Base-by-base conservation (phyloP, 805 yeast species). In the Starmerella potacharoeniae region DNA sequence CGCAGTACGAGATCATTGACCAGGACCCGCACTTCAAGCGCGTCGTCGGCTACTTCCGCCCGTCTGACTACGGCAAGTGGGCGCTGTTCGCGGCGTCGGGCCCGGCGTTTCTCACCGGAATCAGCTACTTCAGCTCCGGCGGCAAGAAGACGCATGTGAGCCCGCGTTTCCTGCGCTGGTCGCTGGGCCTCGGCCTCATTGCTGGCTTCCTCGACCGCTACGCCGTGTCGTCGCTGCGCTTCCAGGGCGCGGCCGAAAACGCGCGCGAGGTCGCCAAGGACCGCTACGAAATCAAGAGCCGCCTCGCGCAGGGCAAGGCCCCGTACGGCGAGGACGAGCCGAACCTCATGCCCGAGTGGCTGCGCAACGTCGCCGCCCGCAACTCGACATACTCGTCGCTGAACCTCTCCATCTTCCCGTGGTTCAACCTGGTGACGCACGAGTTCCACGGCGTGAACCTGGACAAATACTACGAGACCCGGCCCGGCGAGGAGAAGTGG, bases 381-480 rank as follows among this genome's bases (percentile, higher is more conserved):
- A 84, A 84, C 75, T 83, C 93, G 29, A 84, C 82, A 62, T 81
- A 81, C 66, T 80, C 95, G 7, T 80, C 79, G 65, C 68, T 79
- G 55, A 71, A 75, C 54, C 66, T 82, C 62, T 77, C 81, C 54
- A 66, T 84, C 58, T 68, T 86, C 64, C 95, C 95, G 29, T 82
- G 88, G 87, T 86, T 87, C 75, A 87, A 87, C 71, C 73, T 84
- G 59, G 88, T 81, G 48, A 72, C 80, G 67, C 95, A 86, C 69
- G 88, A 86, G 62, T 82, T 80, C 72, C 95, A 86, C 69, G 93
- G 91, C 30, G 81, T 85, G 56, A 84, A 82, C 65, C 73, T 83
- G 57, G 74, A 75, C 65, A 81, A 75, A 65, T 83, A 81, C 62
- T 69, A 69, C 58, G 73, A 66, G 60, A 65, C 67, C n/a, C 56